These are phyloP conservation scores for Camelina laxa DNA, from an alignment of 345 rosid species.

Conservation along the genomic window DNA sequence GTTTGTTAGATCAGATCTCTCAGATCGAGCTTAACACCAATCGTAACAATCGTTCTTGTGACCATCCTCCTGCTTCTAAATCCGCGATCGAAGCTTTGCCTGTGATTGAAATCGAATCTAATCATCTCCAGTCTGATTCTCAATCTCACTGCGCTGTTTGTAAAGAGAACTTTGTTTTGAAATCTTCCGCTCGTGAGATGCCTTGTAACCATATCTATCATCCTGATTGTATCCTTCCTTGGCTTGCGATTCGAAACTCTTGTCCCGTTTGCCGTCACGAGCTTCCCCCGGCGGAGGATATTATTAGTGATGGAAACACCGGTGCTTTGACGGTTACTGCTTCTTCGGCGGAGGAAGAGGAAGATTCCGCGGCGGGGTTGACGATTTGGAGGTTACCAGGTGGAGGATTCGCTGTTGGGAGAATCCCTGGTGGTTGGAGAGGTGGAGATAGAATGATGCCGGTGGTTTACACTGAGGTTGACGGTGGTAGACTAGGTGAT, in stretches of 20 bases:
- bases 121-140: conserved; percentile 53
- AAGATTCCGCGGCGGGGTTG: conserved; percentile 68
- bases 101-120: conserved; percentile 50
- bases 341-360: conserved; percentile 31
- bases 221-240: conserved; percentile 88
- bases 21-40: conserved; percentile 72
- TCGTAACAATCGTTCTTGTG: conserved; percentile 54
- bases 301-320: background rate
- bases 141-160: conserved; percentile 92
- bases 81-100: conserved; percentile 90
- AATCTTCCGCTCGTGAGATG: conserved; percentile 81
- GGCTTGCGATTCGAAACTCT: conserved; percentile 84
- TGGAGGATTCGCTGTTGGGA: conserved; percentile 94
- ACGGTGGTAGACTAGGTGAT: conserved; percentile 70
- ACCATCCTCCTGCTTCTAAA: conserved; percentile 84
- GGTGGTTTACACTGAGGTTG: conserved; percentile 89
- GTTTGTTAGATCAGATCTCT: conserved; percentile 77
- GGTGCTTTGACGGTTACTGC: background rate
- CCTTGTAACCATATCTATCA: conserved; percentile 95
- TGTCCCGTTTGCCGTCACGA: conserved; percentile 97
- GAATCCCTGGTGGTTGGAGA: conserved; percentile 75
- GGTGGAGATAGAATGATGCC: conserved; percentile 78
- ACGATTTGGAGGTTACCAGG: conserved; percentile 96
- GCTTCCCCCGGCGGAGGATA: conserved; percentile 53
- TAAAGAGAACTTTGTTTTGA: conserved; percentile 74